A percentile compares a stretch with the other conserved stretches of the same genome.
Evolutionary conservation across 2,329 filamentous ascomycete species (phyloP).

Genomic region (Phialophora expanda): DNA sequence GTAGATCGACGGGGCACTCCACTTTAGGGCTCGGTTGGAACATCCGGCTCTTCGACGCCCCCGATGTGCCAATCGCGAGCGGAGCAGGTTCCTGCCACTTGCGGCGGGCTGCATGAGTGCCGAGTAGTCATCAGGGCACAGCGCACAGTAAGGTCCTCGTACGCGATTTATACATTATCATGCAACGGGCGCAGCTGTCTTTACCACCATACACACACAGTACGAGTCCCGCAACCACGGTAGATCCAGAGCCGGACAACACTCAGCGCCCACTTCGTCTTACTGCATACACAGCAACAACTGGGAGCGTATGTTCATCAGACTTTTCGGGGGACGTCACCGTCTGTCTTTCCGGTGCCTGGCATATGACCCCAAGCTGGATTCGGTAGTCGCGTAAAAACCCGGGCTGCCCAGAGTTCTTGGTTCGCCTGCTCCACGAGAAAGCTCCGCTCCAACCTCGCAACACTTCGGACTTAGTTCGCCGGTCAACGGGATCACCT

Average conservation of each 20-base stretch:
- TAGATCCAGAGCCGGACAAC: too few species aligned
- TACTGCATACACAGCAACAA: too few species aligned
- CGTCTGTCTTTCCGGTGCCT: neutral
- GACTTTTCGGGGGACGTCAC: too few species aligned
- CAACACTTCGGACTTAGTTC: neutral
- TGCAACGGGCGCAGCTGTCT: neutral
- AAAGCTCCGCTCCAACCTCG: neutral
- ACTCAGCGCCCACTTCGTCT: too few species aligned
- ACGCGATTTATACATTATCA: neutral
- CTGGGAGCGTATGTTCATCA: too few species aligned
- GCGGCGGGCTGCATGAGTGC: neutral
- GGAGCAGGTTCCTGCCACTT: neutral
- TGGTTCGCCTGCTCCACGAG: neutral
- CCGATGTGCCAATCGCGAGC: neutral
- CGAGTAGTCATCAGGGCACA: too few species aligned
- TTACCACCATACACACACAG: too few species aligned
- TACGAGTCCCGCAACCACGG: too few species aligned
- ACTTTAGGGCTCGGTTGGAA: neutral
- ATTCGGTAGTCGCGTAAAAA: neutral
- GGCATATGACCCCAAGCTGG: neutral
- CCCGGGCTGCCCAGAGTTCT: too few species aligned
- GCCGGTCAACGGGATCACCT: neutral
- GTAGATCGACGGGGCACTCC: neutral
- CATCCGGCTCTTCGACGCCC: neutral
- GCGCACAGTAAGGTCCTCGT: too few species aligned